Evolutionary conservation across 1,284 basidiomycete species (phyloP), one percentile per base, ranked within the genome.

Genomic region (Sporisorium graminicola): DNA sequence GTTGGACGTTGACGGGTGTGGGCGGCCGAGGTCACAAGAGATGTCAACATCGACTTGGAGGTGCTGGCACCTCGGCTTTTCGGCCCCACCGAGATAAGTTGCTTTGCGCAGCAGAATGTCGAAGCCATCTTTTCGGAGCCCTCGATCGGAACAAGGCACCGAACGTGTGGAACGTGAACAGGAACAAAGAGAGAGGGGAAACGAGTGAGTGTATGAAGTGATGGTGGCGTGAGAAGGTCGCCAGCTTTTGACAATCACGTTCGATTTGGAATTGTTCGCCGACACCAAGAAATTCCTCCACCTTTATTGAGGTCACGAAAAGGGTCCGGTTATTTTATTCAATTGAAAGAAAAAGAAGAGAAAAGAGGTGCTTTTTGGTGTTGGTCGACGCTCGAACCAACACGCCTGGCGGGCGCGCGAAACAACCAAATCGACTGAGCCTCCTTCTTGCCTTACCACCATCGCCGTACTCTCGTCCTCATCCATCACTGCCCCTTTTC

Each of bases 1-100:
- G 33, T 29, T 16, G 29, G n/a, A 44, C 46, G 53, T 20, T 26
- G 47, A 57, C 20, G 53, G 6, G 47, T 5, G 5, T 24, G 40
- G 4, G 44, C 47, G 27, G 27, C 9, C 4, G 35, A 6, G 29
- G 40, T 20, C 5, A 8, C n/a, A n/a, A 47, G 56, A 42, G n/a
- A 42, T 22, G 61, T 40, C 37, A 74, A 20, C 9, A 44, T 49
- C 24, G 50, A 37, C 65, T 51, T 54, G 2, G 65, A 74, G 7
- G 65, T 55, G 58, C 65, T 69, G 16, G 65, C 65, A 20, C 57
- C 44, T 44, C 26, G 31, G 20, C 58, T 54, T 10, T 37, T 63
- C 10, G 54, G 40, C 20, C 65, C 71, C 12, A 49, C 62, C 3
- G 58, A 51, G 29, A 59, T 47, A 13, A 74, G 62, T n/a, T 49